Conservation (phyloP, 2,329 filamentous ascomycete genomes). For the Aspergillus sp. region DNA sequence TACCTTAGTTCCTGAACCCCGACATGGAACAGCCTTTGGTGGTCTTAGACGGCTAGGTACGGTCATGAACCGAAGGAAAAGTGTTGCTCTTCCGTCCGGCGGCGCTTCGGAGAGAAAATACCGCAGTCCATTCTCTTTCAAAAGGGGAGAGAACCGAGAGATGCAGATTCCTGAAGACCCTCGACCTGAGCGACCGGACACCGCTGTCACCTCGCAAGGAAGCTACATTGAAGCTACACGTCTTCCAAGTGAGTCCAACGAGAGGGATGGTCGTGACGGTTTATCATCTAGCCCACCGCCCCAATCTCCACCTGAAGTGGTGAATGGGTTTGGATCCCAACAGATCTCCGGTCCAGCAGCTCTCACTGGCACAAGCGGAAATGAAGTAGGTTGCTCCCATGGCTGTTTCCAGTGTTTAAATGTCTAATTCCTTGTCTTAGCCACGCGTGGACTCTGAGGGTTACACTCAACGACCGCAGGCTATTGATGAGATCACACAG, state of each 20-base stretch:
- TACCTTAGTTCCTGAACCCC: constrained; percentile 34
- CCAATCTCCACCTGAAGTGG: constrained; percentile 19
- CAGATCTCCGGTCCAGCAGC: constrained; percentile 18
- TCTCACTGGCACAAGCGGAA: constrained; percentile 23
- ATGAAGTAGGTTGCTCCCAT: constrained; percentile 20
- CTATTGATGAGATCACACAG: constrained; percentile 45
- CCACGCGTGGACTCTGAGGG: constrained; percentile 41
- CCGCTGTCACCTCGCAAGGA: constrained; percentile 28
- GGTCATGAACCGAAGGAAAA: constrained; percentile 49
- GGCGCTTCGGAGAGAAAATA: constrained; percentile 41
- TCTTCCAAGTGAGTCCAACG: constrained; percentile 27
- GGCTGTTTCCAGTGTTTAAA: too few species aligned
- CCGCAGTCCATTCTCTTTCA: constrained; percentile 45
- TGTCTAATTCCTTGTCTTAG: constrained; percentile 19
- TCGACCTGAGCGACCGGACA: constrained; percentile 32
- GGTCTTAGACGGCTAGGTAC: constrained; percentile 48
- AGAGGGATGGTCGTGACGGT: constrained; percentile 20
- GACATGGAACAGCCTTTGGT: constrained; percentile 44
- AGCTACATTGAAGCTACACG: constrained; percentile 21
- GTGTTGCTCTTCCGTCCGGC: constrained; percentile 37
- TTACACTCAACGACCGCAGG: constrained; percentile 40
- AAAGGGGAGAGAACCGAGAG: constrained; percentile 41
- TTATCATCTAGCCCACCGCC: constrained; percentile 21
- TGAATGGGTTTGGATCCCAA: constrained; percentile 28
- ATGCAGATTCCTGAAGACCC: constrained; percentile 38